These are phyloP conservation scores for Tolypocladium cylindrosporum DNA, from an alignment of 2,329 filamentous ascomycete genomes.

Conservation along the genomic window DNA sequence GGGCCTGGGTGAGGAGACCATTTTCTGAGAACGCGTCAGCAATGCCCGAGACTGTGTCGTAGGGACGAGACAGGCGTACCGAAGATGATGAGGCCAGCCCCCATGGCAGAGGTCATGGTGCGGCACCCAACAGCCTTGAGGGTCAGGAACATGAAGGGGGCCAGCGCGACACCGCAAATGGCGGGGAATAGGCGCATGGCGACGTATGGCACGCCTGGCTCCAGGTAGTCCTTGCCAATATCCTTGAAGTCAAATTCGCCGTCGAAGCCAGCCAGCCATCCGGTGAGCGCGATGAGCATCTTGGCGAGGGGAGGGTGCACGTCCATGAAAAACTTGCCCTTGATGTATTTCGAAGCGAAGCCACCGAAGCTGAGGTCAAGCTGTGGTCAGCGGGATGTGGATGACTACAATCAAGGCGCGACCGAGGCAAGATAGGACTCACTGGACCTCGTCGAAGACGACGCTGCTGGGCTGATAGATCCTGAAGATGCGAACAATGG, in stretches of 20 bases:
- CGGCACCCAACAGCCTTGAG: constrained; percentile 85
- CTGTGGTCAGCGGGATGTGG: constrained; percentile 6
- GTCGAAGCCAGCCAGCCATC: constrained; percentile 90
- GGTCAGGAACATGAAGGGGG: constrained; percentile 89
- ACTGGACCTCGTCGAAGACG: constrained; percentile 99
- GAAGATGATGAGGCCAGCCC: constrained; percentile 81
- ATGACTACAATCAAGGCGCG: neutral
- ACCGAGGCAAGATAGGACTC: constrained; percentile 31
- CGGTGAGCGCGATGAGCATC: constrained; percentile 88
- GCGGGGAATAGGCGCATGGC: constrained; percentile 94
- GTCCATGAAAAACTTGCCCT: constrained; percentile 99
- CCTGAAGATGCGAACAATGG: constrained; percentile 78
- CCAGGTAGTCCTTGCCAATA: constrained; percentile 96
- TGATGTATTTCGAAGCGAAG: constrained; percentile 98
- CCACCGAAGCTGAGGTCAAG: constrained; percentile 69
- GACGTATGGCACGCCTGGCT: constrained; percentile 91
- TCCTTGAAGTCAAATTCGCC: constrained; percentile 98
- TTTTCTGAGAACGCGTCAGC: constrained; percentile 57
- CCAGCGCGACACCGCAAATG: constrained; percentile 75
- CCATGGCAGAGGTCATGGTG: constrained; percentile 73
- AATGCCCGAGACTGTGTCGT: constrained; percentile 1
- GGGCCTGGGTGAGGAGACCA: constrained; percentile 86
- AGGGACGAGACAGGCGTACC: constrained; percentile 42
- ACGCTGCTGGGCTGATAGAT: constrained; percentile 96
- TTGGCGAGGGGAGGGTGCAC: constrained; percentile 98